phyloP scores from a whole-genome alignment of 2,329 filamentous ascomycete genomes.

The Westerdykella ornata region DNA sequence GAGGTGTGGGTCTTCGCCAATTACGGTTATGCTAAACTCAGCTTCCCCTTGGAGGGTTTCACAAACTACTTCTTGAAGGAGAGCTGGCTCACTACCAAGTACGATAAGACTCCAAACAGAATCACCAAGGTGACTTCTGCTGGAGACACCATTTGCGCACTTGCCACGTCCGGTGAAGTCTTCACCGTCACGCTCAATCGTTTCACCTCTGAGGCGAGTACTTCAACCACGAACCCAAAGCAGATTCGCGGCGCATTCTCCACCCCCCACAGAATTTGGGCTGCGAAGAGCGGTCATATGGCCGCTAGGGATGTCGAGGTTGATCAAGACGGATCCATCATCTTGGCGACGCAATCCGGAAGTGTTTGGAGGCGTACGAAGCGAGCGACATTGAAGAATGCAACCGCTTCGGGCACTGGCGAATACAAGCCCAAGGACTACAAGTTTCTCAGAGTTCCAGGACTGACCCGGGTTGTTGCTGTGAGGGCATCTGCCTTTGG shows the following conservation, averaged over 20 bases:
- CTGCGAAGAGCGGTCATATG: constrained; percentile 73
- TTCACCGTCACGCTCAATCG: constrained; percentile 75
- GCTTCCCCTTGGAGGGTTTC: constrained; percentile 71
- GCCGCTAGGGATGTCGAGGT: constrained; percentile 82
- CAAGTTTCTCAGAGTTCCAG: constrained; percentile 88
- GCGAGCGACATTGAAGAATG: constrained; percentile 70
- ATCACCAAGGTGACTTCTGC: constrained; percentile 75
- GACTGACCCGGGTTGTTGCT: constrained; percentile 73
- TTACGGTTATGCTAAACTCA: constrained; percentile 88
- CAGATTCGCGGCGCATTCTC: constrained; percentile 83
- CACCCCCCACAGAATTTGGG: constrained; percentile 76
- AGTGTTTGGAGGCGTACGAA: constrained; percentile 88
- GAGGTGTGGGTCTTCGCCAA: constrained; percentile 93
- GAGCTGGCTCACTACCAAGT: constrained; percentile 58
- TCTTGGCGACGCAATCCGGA: constrained; percentile 85
- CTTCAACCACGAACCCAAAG: constrained; percentile 84
- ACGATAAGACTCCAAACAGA: constrained; percentile 58
- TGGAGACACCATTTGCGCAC: constrained; percentile 83
- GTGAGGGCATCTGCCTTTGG: constrained; percentile 86
- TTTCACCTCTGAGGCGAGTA: constrained; percentile 53
- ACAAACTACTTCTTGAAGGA: constrained; percentile 62
- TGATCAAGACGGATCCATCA: constrained; percentile 88
- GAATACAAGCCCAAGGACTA: constrained; percentile 74
- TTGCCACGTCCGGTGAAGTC: constrained; percentile 77
- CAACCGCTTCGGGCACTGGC: constrained; percentile 42